Evolutionary conservation across 2,329 filamentous ascomycete species (phyloP), one percentile per base, ranked within the genome.

Genomic region (Hymenoscyphus fraxineus): DNA sequence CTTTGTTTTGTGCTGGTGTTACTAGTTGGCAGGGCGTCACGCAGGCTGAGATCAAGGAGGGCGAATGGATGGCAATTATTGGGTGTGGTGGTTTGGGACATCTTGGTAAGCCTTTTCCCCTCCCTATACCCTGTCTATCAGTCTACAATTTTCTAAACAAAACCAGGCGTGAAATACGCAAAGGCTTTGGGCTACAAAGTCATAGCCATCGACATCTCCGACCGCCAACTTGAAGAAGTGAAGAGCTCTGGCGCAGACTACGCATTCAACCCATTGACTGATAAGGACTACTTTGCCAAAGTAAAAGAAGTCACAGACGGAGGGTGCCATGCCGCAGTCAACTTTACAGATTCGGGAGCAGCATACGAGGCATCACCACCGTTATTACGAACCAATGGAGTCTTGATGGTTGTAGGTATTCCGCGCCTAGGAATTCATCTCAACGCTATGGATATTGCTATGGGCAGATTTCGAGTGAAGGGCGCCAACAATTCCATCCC

Each of bases 1-100:
- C 80, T 16, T 68, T 83, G 5, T 81, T 83, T 68, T 83, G 82
- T 67, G 81, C 82, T 0, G 81, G 81, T 1, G 78, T 83, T 59
- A 83, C 81, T 0, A 61, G 63, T 59, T 65, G 64, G 65, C 64
- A 65, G 16, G 65, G 63, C 13, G 65, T 68, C 12, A 66, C 59
- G 22, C 58, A 60, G 6, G 65, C 65, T 35, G 60, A 59, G 16
- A 61, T 69, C 13, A 64, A 68, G 22, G 41, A 59, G 1, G 66
- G 66, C 31, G 60, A 68, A 61, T 69, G 67, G 65, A 67, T 70
- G 59, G 68, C 66, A 6, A 66, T 69, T 16, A 54, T 70, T 57
- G 68, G 68, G 41, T 67, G 65, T 58, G 68, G 68, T 54, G 68
- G 68, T 3, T 55, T 70, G 22, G 68, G 68, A 22, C 67, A 70